These are phyloP conservation scores for Arthrobotrys pseudoclavata DNA, from an alignment of 2,329 filamentous ascomycete species.

Conservation along the genomic window DNA sequence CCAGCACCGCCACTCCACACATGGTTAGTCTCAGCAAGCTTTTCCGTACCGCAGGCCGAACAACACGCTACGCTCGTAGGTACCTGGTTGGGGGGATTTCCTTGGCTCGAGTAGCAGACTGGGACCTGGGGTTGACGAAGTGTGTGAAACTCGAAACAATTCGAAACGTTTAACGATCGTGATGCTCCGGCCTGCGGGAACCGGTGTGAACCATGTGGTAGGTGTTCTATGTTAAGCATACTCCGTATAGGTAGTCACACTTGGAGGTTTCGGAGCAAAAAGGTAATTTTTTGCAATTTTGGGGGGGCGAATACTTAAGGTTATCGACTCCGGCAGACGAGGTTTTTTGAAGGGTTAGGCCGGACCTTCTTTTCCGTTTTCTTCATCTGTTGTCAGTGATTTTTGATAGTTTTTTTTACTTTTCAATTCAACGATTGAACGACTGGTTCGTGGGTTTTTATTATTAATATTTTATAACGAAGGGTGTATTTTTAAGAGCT, in stretches of 20 bases:
- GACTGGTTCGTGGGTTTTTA: conserved; percentile 22
- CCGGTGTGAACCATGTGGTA: not conserved
- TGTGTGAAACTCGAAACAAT: conserved; percentile 56
- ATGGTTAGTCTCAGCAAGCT: conserved; percentile 26
- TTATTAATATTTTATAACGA: not conserved
- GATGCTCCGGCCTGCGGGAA: conserved; percentile 5
- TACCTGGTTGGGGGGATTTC: not conserved
- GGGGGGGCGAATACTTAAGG: conserved; percentile 8
- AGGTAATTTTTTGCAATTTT: not conserved
- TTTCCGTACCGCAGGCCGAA: too few relatives aligned
- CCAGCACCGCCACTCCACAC: conserved; percentile 30
- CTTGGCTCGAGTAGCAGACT: conserved; percentile 37
- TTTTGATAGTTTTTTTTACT: not conserved
- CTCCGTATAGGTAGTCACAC: not conserved
- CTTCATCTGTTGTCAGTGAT: not conserved
- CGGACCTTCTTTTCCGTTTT: conserved; percentile 29
- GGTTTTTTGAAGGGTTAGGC: conserved; percentile 26
- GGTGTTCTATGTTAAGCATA: conserved; percentile 30
- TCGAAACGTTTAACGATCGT: conserved; percentile 53
- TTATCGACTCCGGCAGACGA: conserved; percentile 28
- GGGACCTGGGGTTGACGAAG: conserved; percentile 24
- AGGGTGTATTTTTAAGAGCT: conserved; percentile 7
- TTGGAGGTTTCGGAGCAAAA: conserved; percentile 4
- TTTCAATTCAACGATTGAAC: conserved; percentile 18
- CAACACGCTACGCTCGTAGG: not conserved